Conservation (phyloP, 371 early-diverging fungal genomes). For the Sanchytrium tribonematis region DNA sequence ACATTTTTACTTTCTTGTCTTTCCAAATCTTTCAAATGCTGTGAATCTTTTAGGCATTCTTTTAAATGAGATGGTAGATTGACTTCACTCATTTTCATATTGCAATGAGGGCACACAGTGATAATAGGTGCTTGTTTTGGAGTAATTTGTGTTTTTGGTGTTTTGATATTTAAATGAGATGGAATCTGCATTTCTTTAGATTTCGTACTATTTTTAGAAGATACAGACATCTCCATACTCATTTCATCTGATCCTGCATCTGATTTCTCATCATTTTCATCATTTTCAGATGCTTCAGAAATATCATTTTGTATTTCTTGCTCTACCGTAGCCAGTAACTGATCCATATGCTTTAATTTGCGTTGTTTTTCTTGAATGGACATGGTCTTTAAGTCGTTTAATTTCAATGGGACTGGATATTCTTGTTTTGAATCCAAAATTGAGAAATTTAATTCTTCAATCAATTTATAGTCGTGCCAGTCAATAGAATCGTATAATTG, state of each 20-base stretch:
- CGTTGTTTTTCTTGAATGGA: background rate
- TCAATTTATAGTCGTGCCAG: background rate
- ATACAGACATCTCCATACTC: background rate
- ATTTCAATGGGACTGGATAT: background rate
- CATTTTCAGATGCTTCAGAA: background rate
- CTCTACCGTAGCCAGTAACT: background rate
- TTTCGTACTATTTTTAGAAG: too few relatives aligned
- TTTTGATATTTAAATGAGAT: background rate
- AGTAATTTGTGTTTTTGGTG: background rate
- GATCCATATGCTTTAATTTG: background rate
- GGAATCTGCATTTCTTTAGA: background rate
- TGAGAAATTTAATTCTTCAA: background rate
- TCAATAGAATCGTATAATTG: background rate
- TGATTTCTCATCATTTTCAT: too few relatives aligned
- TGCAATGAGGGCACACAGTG: background rate
- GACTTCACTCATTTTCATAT: background rate
- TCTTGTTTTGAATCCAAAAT: background rate
- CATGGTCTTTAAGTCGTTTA: background rate
- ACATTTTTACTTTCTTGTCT: background rate
- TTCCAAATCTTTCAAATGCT: background rate
- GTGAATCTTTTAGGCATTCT: background rate
- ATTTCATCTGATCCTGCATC: too few relatives aligned
- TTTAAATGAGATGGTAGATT: background rate
- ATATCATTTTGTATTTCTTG: background rate
- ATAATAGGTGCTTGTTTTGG: background rate